Percentiles rank a stretch among this genome's conserved stretches.
These are phyloP conservation scores for Pinguiococcus pyrenoidosus DNA, from an alignment of 108 stramenopile genomes.

Conservation along the genomic window DNA sequence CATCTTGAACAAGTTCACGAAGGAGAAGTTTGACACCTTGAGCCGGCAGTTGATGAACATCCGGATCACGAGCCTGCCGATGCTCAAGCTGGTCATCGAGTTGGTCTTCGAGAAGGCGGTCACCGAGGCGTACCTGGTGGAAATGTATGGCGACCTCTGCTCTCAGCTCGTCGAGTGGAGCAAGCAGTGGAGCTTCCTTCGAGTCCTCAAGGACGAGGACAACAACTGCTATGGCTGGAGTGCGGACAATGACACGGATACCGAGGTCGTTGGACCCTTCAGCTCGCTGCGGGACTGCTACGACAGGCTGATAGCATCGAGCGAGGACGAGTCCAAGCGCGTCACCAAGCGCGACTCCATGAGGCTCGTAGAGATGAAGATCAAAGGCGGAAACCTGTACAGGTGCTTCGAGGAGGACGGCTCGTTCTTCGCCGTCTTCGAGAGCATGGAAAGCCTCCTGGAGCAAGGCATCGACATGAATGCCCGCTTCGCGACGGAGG, in stretches of 20 bases:
- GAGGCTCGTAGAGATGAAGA: too few species aligned
- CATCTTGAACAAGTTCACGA: slow-evolving; percentile 77
- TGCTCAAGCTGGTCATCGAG: slow-evolving; percentile 49
- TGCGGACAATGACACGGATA: slow-evolving; percentile 2
- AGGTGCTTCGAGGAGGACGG: too few species aligned
- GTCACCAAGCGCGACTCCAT: too few species aligned
- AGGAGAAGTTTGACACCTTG: slow-evolving; percentile 68
- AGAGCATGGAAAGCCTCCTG: too few species aligned
- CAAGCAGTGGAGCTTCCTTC: slow-evolving; percentile 55
- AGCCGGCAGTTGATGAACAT: slow-evolving; percentile 48
- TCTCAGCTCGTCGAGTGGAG: slow-evolving; percentile 53
- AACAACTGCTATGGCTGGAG: slow-evolving; percentile 24
- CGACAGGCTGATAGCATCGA: neutral
- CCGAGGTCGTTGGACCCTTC: slow-evolving; percentile 2
- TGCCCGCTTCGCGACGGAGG: slow-evolving; percentile 1
- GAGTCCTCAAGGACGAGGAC: slow-evolving; percentile 44
- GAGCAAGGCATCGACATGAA: too few species aligned
- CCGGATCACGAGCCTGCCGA: slow-evolving; percentile 41
- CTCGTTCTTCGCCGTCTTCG: too few species aligned
- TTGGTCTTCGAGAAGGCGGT: slow-evolving; percentile 74
- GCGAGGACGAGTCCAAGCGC: neutral
- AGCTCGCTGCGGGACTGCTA: neutral
- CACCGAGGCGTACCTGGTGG: slow-evolving; percentile 64
- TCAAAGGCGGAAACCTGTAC: too few species aligned
- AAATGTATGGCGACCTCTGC: slow-evolving; percentile 75